These are phyloP conservation scores for Beauveria pseudobassiana DNA, from an alignment of 2,329 filamentous ascomycete genomes.

Conservation along the genomic window DNA sequence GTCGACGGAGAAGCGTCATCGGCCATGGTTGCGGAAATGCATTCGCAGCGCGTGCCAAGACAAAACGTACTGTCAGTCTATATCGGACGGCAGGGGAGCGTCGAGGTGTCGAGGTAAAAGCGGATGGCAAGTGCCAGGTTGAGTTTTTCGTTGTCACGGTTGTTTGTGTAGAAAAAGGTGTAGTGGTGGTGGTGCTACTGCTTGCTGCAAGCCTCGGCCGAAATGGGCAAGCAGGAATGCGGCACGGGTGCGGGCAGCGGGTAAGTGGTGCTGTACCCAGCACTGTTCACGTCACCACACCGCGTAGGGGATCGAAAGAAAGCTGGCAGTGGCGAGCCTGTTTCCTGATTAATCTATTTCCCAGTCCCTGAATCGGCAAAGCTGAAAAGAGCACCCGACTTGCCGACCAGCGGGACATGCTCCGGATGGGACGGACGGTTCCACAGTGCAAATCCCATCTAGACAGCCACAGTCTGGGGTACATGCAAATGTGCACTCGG, in stretches of 20 bases:
- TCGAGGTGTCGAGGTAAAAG: neutral
- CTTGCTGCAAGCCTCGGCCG: neutral
- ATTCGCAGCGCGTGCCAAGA: neutral
- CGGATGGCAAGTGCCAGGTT: neutral
- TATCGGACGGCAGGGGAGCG: no score
- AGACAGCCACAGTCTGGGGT: conserved; percentile 10
- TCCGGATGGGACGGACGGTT: neutral
- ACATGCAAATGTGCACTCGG: neutral
- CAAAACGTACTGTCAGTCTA: no score
- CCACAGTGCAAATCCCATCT: neutral
- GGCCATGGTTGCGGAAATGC: conserved; percentile 12
- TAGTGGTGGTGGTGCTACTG: neutral
- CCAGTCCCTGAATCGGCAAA: neutral
- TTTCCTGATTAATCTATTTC: neutral
- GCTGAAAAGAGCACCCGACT: neutral
- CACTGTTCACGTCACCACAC: neutral
- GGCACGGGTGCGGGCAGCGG: neutral
- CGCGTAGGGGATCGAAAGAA: neutral
- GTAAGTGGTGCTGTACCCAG: neutral
- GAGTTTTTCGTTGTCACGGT: neutral
- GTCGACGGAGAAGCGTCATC: conserved; percentile 14
- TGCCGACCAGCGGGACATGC: neutral
- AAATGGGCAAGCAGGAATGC: neutral
- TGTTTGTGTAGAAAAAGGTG: neutral
- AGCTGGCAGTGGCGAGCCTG: neutral